Percentiles rank a stretch among this genome's conserved stretches.
phyloP scores from a whole-genome alignment of 805 yeast species.

The Isabelozyma gotoi region DNA sequence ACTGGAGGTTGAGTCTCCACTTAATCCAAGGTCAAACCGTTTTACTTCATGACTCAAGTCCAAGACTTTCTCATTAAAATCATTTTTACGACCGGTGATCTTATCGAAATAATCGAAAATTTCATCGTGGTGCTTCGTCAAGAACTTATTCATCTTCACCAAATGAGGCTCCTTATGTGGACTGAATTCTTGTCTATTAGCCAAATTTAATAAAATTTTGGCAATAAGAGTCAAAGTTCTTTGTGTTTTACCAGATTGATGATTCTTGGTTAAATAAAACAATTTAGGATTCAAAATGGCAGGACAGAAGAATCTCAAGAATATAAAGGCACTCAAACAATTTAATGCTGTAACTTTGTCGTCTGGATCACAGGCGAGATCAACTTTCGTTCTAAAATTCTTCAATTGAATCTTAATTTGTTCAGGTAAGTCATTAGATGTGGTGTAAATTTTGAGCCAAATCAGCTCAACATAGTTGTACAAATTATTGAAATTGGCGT shows the following conservation, averaged over 20 bases:
- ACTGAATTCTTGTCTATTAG: slow-evolving; percentile 70
- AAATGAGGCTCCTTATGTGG: slow-evolving; percentile 85
- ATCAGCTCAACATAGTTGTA: slow-evolving; percentile 51
- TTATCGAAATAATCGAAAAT: slow-evolving; percentile 68
- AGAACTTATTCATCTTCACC: slow-evolving; percentile 65
- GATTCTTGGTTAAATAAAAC: slow-evolving; percentile 68
- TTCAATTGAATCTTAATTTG: slow-evolving; percentile 65
- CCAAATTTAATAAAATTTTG: slow-evolving; percentile 73
- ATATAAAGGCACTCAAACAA: slow-evolving; percentile 80
- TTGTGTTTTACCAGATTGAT: slow-evolving; percentile 69
- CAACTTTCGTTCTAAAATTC: slow-evolving; percentile 62
- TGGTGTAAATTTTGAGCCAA: slow-evolving; percentile 64
- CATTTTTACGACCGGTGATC: slow-evolving; percentile 68
- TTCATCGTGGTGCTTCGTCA: slow-evolving; percentile 56
- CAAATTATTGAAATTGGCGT: slow-evolving; percentile 50
- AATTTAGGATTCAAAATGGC: slow-evolving; percentile 88
- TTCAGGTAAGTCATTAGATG: slow-evolving; percentile 74
- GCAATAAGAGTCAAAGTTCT: slow-evolving; percentile 81
- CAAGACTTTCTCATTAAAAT: slow-evolving; percentile 57
- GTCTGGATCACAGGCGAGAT: slow-evolving; percentile 55
- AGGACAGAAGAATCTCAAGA: slow-evolving; percentile 66
- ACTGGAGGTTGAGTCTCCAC: slow-evolving; percentile 46
- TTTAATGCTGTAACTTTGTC: slow-evolving; percentile 59
- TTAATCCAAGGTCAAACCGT: slow-evolving; percentile 56
- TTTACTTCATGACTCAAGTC: slow-evolving; percentile 57